phyloP scores from a whole-genome alignment of 164 flowering plant genomes.

The Piper betle region DNA sequence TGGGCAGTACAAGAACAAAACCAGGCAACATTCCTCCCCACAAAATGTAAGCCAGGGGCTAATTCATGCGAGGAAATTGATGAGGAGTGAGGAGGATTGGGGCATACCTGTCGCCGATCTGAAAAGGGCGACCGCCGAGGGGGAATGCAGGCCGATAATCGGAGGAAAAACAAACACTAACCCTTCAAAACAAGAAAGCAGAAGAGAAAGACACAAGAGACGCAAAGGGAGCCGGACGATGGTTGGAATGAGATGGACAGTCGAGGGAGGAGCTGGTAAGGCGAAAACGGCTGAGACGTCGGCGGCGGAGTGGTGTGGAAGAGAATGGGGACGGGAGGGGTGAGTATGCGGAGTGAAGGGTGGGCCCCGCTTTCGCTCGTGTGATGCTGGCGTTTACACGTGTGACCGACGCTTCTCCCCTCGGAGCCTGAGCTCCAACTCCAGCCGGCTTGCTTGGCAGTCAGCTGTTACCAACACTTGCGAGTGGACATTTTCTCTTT shows the following conservation, averaged over 20 bases:
- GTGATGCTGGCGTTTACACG: slow-evolving; percentile 20
- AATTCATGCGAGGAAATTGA: background rate
- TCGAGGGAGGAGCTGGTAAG: background rate
- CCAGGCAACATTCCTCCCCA: background rate
- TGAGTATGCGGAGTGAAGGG: background rate
- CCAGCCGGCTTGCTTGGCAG: background rate
- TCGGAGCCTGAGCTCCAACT: background rate
- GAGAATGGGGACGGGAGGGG: background rate
- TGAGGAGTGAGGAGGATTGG: background rate
- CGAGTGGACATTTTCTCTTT: too few relatives aligned
- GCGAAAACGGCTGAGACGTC: background rate
- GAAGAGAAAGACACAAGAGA: background rate
- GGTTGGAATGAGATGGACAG: too few relatives aligned
- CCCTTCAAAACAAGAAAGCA: background rate
- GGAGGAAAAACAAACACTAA: too few relatives aligned
- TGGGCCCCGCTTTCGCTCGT: slow-evolving; percentile 15
- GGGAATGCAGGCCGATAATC: background rate
- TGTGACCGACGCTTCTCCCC: slow-evolving; percentile 32
- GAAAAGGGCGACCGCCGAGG: background rate
- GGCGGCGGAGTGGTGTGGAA: background rate
- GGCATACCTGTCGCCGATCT: background rate
- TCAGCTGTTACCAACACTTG: too few relatives aligned
- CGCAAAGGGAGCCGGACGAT: background rate
- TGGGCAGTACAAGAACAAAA: too few relatives aligned
- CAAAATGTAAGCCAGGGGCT: background rate